Base-by-base conservation (phyloP, 2,329 filamentous ascomycete genomes). In the Penicillium sp. region DNA sequence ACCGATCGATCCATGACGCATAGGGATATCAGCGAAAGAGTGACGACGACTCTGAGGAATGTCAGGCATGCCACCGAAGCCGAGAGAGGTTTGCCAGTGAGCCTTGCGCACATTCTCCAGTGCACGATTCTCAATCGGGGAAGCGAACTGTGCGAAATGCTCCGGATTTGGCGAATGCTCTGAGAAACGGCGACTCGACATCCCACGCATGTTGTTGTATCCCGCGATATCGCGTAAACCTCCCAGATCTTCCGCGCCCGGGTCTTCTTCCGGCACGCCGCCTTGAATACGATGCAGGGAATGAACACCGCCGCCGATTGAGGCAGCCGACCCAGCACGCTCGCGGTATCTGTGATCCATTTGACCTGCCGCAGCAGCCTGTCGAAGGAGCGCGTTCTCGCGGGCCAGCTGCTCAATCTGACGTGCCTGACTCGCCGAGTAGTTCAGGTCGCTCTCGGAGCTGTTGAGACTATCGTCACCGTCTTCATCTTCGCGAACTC, bases 1-100 rank as follows among this genome's bases (percentile, higher is more conserved):
- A 49, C 73, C 67, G 45, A 79, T 67, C 10, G 78, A 79, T 27
- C 67, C 65, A 48, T 80, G 75, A 40, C 78, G 72, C 34, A 77
- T 75, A 10, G 78, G 77, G 41, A 80, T 75, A 56, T 80, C 78
- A 27, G 78, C 78, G 54, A 81, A 80, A 14, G 78, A 80, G 62
- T 81, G 78, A 18, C 78, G 76, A 36, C 78, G 76, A 58, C 78
- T 80, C 58, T 80, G 78, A 29, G 78, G 73, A 22, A 75, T 67
- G 55, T 80, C 78, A 32, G 70, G 63, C 41, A 77, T 67, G 50
- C 75, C 68, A 24, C 76, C 75, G 61, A 80, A 80, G 11, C 76
- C 77, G 27, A 80, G 72, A 4, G 77, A 77, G 14, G 77, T 79
- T 57, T 80, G 77, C 78, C 78, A 81, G 51, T 80, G 77, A 41